These are phyloP conservation scores for Aspergillus sp. DNA, from an alignment of 2,329 filamentous ascomycete genomes.

Conservation along the genomic window DNA sequence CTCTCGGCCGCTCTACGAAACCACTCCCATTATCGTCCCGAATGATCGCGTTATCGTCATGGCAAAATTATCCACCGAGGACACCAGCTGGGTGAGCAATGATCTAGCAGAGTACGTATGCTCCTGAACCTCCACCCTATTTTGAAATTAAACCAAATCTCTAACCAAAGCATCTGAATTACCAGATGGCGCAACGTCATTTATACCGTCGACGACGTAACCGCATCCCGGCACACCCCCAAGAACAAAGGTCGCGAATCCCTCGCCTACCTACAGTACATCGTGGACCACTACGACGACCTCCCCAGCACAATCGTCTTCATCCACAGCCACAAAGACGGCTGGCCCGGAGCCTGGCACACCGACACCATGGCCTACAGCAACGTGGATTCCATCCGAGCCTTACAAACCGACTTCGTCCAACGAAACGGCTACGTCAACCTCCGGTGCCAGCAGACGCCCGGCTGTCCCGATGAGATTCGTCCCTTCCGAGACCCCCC, in stretches of 20 bases:
- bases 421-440: slow-evolving; percentile 59
- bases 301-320: slow-evolving; percentile 58
- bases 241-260: slow-evolving; percentile 50
- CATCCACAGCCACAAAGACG: slow-evolving; percentile 58
- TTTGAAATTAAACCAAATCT: not conserved
- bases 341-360: slow-evolving; percentile 53
- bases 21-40: slow-evolving; percentile 32
- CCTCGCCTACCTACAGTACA: slow-evolving; percentile 49
- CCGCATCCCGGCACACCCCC: slow-evolving; percentile 33
- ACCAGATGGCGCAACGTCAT: slow-evolving; percentile 50
- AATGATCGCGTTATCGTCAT: slow-evolving; percentile 48
- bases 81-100: slow-evolving; percentile 49
- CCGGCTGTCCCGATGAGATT: slow-evolving; percentile 40
- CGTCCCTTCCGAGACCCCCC: slow-evolving; percentile 31
- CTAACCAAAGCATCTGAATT: not conserved
- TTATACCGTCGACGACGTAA: slow-evolving; percentile 45
- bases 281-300: slow-evolving; percentile 49
- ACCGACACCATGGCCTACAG: slow-evolving; percentile 60
- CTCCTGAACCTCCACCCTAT: not conserved
- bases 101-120: slow-evolving; percentile 45
- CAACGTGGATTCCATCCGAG: slow-evolving; percentile 53
- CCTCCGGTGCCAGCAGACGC: slow-evolving; percentile 52
- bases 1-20: slow-evolving; percentile 25
- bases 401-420: slow-evolving; percentile 54
- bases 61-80: slow-evolving; percentile 45